Percentiles rank a stretch among this genome's conserved stretches.
phyloP scores from a whole-genome alignment of 176 grass and related monocot genomes.

The Triticum dicoccoides region DNA sequence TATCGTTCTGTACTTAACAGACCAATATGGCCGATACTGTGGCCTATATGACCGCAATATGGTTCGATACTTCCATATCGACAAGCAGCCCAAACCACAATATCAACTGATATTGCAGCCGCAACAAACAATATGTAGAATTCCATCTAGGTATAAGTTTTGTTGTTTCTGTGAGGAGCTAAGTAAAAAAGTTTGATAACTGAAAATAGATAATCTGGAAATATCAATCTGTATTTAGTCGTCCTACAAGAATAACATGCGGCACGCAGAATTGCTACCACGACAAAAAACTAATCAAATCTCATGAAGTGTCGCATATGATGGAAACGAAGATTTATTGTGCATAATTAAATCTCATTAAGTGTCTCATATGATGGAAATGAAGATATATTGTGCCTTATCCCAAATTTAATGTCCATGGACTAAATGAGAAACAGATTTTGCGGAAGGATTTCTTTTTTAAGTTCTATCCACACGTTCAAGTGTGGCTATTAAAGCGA shows the following conservation, averaged over 20 bases:
- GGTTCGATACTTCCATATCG: too few species aligned
- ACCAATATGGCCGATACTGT: too few species aligned
- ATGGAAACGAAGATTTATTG: background rate
- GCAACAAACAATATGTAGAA: background rate
- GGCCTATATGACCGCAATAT: too few species aligned
- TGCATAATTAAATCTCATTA: background rate
- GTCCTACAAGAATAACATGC: background rate
- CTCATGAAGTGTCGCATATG: background rate
- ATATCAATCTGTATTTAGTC: background rate
- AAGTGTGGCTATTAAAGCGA: background rate
- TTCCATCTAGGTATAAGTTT: background rate
- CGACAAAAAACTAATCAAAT: too few species aligned
- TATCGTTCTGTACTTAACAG: too few species aligned
- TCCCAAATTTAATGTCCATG: background rate
- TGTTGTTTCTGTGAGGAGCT: background rate
- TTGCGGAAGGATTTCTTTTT: too few species aligned
- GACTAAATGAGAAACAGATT: constrained; percentile 1
- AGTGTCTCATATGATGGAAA: constrained; percentile 8
- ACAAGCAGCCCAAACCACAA: too few species aligned
- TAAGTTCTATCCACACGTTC: too few species aligned
- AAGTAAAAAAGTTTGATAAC: background rate
- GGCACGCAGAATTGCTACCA: background rate
- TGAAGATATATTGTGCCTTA: background rate
- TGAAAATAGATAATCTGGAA: background rate
- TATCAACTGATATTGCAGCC: too few species aligned